Evolutionary conservation across 176 grass and related monocot genomes (phyloP).

Genomic region (Phragmites australis): DNA sequence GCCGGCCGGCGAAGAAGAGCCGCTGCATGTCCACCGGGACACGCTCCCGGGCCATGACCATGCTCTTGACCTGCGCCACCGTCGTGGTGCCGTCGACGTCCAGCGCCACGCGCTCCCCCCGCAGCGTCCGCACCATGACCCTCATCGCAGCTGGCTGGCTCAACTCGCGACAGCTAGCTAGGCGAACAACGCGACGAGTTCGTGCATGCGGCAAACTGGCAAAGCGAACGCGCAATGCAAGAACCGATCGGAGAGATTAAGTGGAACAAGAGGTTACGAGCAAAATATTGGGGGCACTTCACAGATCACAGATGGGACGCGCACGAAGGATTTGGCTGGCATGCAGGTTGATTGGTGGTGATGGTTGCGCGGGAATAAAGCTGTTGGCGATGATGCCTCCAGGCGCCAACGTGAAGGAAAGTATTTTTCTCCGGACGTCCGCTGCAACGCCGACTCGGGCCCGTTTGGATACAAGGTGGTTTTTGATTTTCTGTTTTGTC

Average conservation of each 20-base stretch:
- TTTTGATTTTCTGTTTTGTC: too few species aligned
- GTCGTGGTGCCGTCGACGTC: constrained; percentile 34
- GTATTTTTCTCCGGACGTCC: constrained; percentile 28
- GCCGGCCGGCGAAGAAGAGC: constrained; percentile 48
- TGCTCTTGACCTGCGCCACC: constrained; percentile 45
- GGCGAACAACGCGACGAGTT: neutral
- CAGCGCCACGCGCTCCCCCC: constrained; percentile 46
- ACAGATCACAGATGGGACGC: neutral
- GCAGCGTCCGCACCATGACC: constrained; percentile 55
- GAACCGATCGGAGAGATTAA: neutral
- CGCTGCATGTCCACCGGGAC: constrained; percentile 33
- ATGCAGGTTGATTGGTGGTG: neutral
- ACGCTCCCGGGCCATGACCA: constrained; percentile 42
- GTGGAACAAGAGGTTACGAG: neutral
- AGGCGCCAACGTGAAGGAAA: constrained; percentile 29
- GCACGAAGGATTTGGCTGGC: constrained; percentile 23
- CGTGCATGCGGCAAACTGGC: neutral
- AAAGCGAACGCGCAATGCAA: neutral
- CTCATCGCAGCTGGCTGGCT: constrained; percentile 12
- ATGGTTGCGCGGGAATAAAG: constrained; percentile 39
- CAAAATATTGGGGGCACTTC: constrained; percentile 6
- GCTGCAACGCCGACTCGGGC: neutral
- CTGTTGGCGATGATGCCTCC: neutral
- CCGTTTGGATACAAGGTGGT: too few species aligned
- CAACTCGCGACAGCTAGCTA: neutral